Evolutionary conservation across 2,329 filamentous ascomycete genomes (phyloP).

Genomic region (Aspergillus ustus): DNA sequence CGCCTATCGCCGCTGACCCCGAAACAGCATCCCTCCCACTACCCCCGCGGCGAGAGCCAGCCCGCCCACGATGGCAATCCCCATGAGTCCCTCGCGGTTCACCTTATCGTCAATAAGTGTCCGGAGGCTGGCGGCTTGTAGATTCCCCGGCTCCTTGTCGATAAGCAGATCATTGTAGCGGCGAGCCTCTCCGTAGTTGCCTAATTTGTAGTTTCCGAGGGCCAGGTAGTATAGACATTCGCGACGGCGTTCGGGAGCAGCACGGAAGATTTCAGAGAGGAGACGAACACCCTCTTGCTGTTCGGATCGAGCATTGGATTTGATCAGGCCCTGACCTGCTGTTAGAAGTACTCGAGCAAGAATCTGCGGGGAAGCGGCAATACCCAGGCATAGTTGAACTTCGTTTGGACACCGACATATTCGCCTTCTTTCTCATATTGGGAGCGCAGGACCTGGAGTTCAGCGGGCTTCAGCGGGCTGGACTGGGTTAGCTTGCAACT

Average conservation of each 20-base stretch:
- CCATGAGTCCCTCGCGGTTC: conserved; percentile 88
- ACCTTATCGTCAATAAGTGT: conserved; percentile 95
- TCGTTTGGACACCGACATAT: conserved; percentile 95
- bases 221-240: conserved; percentile 99
- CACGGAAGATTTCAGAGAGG: conserved; percentile 94
- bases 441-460: conserved; percentile 87
- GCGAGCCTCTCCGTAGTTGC: conserved; percentile 93
- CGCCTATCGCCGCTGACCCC: conserved; percentile 68
- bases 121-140: conserved; percentile 86
- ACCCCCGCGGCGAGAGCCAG: conserved; percentile 92
- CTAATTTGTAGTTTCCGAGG: conserved; percentile 96
- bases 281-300: conserved; percentile 94
- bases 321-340: conserved; percentile 78
- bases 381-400: conserved; percentile 99
- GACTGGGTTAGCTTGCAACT: conserved; percentile 20
- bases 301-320: conserved; percentile 80
- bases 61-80: conserved; percentile 92
- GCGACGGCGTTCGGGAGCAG: conserved; percentile 86
- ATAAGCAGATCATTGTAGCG: conserved; percentile 92
- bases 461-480: conserved; percentile 86
- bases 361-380: conserved; percentile 25
- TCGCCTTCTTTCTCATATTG: conserved; percentile 98
- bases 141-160: conserved; percentile 86
- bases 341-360: background rate
- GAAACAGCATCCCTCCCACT: conserved; percentile 83